Evolutionary conservation across 129 eudicot genomes (phyloP), one percentile per base, ranked within the genome.

Genomic region (Saposhnikovia divaricata): DNA sequence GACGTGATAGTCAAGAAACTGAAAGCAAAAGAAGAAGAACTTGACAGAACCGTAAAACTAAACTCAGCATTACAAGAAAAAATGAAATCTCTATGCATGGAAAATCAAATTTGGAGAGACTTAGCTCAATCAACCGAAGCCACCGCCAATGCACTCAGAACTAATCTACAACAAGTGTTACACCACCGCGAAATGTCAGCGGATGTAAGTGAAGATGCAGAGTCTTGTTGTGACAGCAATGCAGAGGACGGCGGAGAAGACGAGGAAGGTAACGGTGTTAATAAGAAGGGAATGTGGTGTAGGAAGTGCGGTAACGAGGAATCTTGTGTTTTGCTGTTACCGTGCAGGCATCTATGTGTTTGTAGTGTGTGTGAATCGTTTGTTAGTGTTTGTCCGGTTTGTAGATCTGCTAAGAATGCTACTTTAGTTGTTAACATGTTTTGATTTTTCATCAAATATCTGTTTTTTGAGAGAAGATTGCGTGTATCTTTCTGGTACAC

Each of bases 261-360:
- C 48, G 38, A 72, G 27, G 19, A 37, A 69, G 28, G 5, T 23
- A 25, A 25, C 37, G n/a, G 46, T 27, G 74, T 27, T 21, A 75
- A 25, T 43, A 10, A 46, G 12, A 4, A 31, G 21, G 74, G 38
- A 16, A 65, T 66, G 34, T 63, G 82, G 80, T 93, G 98, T 86
- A 91, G 78, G 18, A 87, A 82, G 10, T 93, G 98, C 79, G 92
- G 97, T 23, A 74, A 84, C 37, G 87, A 78, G 47, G 97, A 91
- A 79, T 81, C 97, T 23, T 81, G 93, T 77, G 97, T 93, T 63
- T 76, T 93, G 81, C 73, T 93, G 69, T 84, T 93, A 59, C 97
- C 97, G 50, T 93, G 98, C 86, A 82, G 98, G 84, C 98, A 93
- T 82, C 85, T 93, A 18, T 93, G 98, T 75, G 87, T 93, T 48